phyloP scores from a whole-genome alignment of 73 alveolate genomes.

The Loxodes magnus region DNA sequence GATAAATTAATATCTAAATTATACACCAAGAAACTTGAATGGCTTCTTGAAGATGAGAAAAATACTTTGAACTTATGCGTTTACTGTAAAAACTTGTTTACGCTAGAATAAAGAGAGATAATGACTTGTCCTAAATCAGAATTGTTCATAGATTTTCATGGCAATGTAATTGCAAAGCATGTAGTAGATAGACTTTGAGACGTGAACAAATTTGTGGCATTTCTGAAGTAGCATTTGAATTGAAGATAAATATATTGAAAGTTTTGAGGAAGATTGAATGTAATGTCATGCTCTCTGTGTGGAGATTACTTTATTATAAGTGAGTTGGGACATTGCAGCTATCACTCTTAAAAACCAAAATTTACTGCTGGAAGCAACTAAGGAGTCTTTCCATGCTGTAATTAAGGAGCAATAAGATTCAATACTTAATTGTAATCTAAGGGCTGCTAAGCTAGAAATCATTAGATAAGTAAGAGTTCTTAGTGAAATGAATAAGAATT shows the following conservation, averaged over 20 bases:
- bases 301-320: constrained; percentile 29
- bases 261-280: constrained; percentile 11
- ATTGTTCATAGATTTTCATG: constrained; percentile 54
- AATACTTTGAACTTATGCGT: constrained; percentile 5
- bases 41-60: constrained; percentile 9
- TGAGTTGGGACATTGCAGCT: constrained; percentile 37
- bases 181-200: constrained; percentile 47
- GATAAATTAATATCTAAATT: constrained; percentile 10
- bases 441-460: constrained; percentile 46
- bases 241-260: constrained; percentile 16
- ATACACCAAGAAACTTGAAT: constrained; percentile 7
- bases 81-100: constrained; percentile 10
- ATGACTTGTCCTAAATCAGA: constrained; percentile 48
- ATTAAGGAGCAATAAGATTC: constrained; percentile 38
- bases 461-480: background rate
- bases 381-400: constrained; percentile 50
- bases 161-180: constrained; percentile 51
- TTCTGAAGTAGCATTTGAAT: constrained; percentile 7
- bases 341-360: constrained; percentile 47
- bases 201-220: constrained; percentile 12
- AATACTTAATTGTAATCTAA: constrained; percentile 11
- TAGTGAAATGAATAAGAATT: constrained; percentile 1
- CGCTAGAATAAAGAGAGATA: constrained; percentile 24
- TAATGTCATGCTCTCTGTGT: constrained; percentile 16
- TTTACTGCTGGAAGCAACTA: constrained; percentile 32